Evolutionary conservation across 495 filamentous ascomycete genomes (phyloP).

Genomic region (Friedmanniomyces endolithicus): DNA sequence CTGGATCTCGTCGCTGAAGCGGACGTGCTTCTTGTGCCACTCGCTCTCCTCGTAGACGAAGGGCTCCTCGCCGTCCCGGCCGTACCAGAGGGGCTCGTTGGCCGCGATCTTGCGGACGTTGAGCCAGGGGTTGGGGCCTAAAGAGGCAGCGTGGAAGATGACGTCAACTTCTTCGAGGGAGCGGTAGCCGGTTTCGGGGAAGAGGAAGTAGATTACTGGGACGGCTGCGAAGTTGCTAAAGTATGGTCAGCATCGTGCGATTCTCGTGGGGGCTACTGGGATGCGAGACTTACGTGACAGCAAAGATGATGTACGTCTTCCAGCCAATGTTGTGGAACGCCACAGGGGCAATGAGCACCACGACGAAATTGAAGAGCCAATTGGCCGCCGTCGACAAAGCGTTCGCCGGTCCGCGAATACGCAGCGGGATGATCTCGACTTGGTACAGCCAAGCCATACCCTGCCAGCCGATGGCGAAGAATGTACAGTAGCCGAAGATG

Average conservation of each 20-base stretch:
- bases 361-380: slow-evolving; percentile 49
- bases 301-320: slow-evolving; percentile 68
- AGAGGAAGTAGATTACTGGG: slow-evolving; percentile 61
- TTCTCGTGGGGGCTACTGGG: not conserved
- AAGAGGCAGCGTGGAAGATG: slow-evolving; percentile 54
- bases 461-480: slow-evolving; percentile 63
- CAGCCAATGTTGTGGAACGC: slow-evolving; percentile 55
- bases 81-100: slow-evolving; percentile 59
- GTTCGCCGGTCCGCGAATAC: slow-evolving; percentile 62
- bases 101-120: slow-evolving; percentile 45
- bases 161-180: slow-evolving; percentile 64
- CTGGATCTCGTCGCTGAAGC: slow-evolving; percentile 12
- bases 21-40: slow-evolving; percentile 12
- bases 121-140: slow-evolving; percentile 36
- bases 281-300: slow-evolving; percentile 43
- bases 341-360: slow-evolving; percentile 62
- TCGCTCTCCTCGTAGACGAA: slow-evolving; percentile 43
- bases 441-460: slow-evolving; percentile 69
- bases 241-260: not conserved
- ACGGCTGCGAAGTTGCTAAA: slow-evolving; percentile 55
- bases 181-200: slow-evolving; percentile 61
- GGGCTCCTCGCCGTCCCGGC: slow-evolving; percentile 52
- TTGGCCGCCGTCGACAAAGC: slow-evolving; percentile 54
- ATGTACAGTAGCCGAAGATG: slow-evolving; percentile 63
- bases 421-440: slow-evolving; percentile 60